Base-by-base conservation (phyloP, 2,329 filamentous ascomycete species). In the Neopestalotiopsis sp. region DNA sequence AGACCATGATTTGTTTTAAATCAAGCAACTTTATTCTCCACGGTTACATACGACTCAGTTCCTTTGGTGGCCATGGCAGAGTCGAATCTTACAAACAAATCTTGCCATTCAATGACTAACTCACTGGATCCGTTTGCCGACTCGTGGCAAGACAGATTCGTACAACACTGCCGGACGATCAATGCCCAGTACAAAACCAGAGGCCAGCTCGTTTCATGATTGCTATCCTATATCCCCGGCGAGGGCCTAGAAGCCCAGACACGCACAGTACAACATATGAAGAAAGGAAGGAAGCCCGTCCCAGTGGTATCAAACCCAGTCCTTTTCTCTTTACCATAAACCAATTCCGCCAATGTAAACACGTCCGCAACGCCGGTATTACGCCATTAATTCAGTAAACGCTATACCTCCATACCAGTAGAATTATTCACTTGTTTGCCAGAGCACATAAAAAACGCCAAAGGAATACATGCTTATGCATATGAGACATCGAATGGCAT, bases 1-100 rank as follows among this genome's bases (percentile, higher is more conserved):
- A 62, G 59, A 62, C 59, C 34, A 59, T 30, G 57, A 56, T 30
- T 59, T 59, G 24, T 17, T 59, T 59, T 12, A 59, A 9, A 59
- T 30, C 57, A 59, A 30, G 57, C 30, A 52, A 52, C 17, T n/a
- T 52, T 9, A 52, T 52, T 52, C 20, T 52, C 14, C 45, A 52
- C 20, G n/a, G 45, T n/a, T 52, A 52, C 9, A 24, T 52, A n/a
- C 17, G 6, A 52, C 14, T 6, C 6, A 12, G 10, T 10, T 38
- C 10, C 17, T 4, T 52, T 20, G n/a, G 17, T 9, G 20, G 10
- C n/a, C 24, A 52, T 12, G 45, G 14, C n/a, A 52, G n/a, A n/a
- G 2, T 52, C 20, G 7, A 9, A n/a, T 7, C 45, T 4, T 7
- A 52, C 6, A 17, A 52, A 10, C 45, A 20, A 52, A 1, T 52